phyloP scores from a whole-genome alignment of 2,329 filamentous ascomycete species.

The Tolypocladium guangdongense region DNA sequence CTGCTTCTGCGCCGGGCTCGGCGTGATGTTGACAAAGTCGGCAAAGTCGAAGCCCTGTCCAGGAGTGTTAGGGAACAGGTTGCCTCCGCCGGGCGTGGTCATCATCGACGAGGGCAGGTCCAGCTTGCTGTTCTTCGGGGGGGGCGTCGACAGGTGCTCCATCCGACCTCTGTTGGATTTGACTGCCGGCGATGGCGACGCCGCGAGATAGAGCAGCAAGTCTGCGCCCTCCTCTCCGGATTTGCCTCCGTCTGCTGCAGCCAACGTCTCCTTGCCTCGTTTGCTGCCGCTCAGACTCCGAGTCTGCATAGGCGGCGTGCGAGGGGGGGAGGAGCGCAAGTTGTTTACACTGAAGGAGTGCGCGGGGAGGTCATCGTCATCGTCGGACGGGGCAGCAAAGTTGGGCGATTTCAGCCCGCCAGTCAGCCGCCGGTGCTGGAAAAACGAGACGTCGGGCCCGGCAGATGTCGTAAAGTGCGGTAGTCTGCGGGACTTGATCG shows the following conservation, averaged over 20 bases:
- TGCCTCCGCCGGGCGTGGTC: constrained; percentile 68
- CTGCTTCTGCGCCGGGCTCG: constrained; percentile 80
- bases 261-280: constrained; percentile 36
- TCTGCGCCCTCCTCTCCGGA: constrained; percentile 71
- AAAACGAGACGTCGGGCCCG: constrained; percentile 68
- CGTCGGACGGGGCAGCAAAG: constrained; percentile 57
- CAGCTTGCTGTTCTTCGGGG: constrained; percentile 54
- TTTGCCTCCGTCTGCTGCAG: constrained; percentile 38
- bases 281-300: constrained; percentile 33
- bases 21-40: constrained; percentile 95
- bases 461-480: constrained; percentile 63
- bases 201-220: constrained; percentile 72
- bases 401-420: constrained; percentile 49
- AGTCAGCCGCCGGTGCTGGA: constrained; percentile 57
- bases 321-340: constrained; percentile 69
- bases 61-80: constrained; percentile 65
- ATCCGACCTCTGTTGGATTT: constrained; percentile 37
- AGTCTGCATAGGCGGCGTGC: constrained; percentile 63
- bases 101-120: constrained; percentile 76
- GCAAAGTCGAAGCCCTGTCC: constrained; percentile 82
- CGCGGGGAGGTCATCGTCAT: constrained; percentile 73
- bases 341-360: constrained; percentile 60
- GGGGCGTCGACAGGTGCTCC: constrained; percentile 67
- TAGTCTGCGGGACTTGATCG: constrained; percentile 65
- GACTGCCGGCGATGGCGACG: constrained; percentile 78